Base-by-base conservation (phyloP, 2,329 filamentous ascomycete species). In the Trichophyton simii region DNA sequence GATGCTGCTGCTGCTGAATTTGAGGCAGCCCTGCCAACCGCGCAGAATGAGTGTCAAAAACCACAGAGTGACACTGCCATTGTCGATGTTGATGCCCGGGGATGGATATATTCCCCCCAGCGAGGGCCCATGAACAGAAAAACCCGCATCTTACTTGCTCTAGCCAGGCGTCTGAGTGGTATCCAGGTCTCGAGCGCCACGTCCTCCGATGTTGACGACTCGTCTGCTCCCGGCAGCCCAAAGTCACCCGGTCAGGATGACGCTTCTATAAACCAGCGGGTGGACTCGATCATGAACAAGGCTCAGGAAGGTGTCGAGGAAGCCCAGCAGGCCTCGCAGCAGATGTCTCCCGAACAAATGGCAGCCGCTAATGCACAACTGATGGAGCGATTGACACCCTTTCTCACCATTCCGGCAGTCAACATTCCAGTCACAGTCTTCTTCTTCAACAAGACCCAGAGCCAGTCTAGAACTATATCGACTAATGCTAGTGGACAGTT, bases 401-500 rank as follows among this genome's bases (percentile, higher is more conserved):
- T 99, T 71, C 82, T 99, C 76, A 90, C 90, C 0, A 91, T 86
- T 46, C 90, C 94, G 0, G 78, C 91, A 61, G 83, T 87, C 0
- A 83, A 87, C 58, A 82, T 85, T 20, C 87, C 91, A 0, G 87
- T 99, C 60, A 96, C 91, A 0, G 79, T 96, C 0, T 96, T 97
- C 78, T 97, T 99, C 73, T 99, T 95, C 76, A 94, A 97, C 68
- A 85, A 95, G 13, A 76, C 81, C 2, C 81, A 85, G 58, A 96
- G 92, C 0, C 86, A 91, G 67, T 95, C 92, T 31, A 83, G 87
- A 59, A 96, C 89, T 0, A 84, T 96, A 2, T 82, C 83, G 64
- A 99, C 95, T 0, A 87, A 96, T 69, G 87, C 94, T 36, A 85
- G 89, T 0, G 94, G 94, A 0, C 94, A 99, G 73, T 99, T 99